Conservation (phyloP, 441 rosid species). For the Melastoma candidum region DNA sequence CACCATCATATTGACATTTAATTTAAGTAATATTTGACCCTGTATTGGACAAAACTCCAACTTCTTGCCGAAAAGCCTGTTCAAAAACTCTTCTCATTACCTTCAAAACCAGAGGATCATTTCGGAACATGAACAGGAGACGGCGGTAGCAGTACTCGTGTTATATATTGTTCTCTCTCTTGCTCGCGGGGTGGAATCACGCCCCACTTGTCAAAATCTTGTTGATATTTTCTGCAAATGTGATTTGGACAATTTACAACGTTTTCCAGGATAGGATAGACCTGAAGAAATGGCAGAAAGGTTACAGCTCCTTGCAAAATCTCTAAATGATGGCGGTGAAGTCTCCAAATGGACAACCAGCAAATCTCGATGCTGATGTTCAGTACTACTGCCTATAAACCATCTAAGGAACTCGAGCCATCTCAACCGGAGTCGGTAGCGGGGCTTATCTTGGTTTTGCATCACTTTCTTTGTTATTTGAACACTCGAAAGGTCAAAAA, state of each 20-base stretch:
- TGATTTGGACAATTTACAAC: too few relatives aligned
- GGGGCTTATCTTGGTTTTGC: conserved; percentile 40
- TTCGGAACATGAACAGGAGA: neutral
- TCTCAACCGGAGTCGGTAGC: conserved; percentile 25
- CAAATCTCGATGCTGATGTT: conserved; percentile 18
- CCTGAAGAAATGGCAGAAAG: too few relatives aligned
- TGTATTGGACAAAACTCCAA: too few relatives aligned
- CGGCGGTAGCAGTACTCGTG: neutral
- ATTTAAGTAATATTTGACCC: too few relatives aligned
- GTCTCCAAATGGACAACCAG: too few relatives aligned
- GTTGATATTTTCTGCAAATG: conserved; percentile 13
- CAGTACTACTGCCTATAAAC: neutral
- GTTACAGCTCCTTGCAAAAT: too few relatives aligned
- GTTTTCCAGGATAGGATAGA: too few relatives aligned
- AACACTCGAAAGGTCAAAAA: conserved; percentile 89
- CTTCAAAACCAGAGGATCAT: too few relatives aligned
- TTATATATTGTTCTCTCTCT: conserved; percentile 13
- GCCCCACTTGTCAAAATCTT: conserved; percentile 51
- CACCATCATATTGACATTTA: too few relatives aligned
- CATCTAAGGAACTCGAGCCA: neutral
- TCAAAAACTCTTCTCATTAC: too few relatives aligned
- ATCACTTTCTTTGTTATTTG: conserved; percentile 86
- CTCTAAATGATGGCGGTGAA: too few relatives aligned
- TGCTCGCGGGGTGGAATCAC: conserved; percentile 19
- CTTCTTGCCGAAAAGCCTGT: too few relatives aligned